Evolutionary conservation across 2,329 filamentous ascomycete species (phyloP), one percentile per base, ranked within the genome.

Genomic region (Colletotrichum gigasporum): DNA sequence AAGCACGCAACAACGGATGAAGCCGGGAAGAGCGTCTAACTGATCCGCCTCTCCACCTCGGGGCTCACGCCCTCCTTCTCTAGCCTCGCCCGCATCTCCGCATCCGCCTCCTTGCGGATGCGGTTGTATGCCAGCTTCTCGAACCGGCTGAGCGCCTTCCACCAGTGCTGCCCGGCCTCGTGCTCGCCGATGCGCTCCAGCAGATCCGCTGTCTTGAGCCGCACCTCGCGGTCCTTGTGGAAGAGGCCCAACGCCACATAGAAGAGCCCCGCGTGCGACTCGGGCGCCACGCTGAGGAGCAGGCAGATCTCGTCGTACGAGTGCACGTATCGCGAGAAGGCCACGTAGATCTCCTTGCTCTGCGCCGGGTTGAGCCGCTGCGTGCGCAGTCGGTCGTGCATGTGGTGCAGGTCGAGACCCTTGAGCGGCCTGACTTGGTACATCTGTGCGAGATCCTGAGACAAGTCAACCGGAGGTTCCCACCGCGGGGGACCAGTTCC

Each of bases 91-190:
- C 76, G 81, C 76, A 78, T 76, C 70, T 88, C 86, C 2, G 79
- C 77, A 51, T 89, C 87, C 7, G 80, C 78, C 69, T 88, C 93
- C 64, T 90, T 86, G 75, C 91, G 90, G 50, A 96, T 89, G 50
- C 95, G 86, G 69, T 91, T 90, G 72, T 91, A 97, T 3, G 92
- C 95, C 68, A 97, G 79, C 78, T 95, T 96, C 70, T 94, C 91
- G 74, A 97, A 99, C 44, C 93, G 85, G 62, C 94, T 96, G 50
- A 99, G 81, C 28, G 88, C 88, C 68, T 86, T 88, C 93, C 95
- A 99, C 85, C 96, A 98, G 78, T 98, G 93, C 72, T 94, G 87
- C 2, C 96, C 96, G 9, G 94, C 96, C 73, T 96, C 91, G 77
- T 99, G 95, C 61, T 91, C 89, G 69, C 89, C 87, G 57, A 99